phyloP scores from a whole-genome alignment of 2,329 filamentous ascomycete genomes.

The Fusarium nematophilum region DNA sequence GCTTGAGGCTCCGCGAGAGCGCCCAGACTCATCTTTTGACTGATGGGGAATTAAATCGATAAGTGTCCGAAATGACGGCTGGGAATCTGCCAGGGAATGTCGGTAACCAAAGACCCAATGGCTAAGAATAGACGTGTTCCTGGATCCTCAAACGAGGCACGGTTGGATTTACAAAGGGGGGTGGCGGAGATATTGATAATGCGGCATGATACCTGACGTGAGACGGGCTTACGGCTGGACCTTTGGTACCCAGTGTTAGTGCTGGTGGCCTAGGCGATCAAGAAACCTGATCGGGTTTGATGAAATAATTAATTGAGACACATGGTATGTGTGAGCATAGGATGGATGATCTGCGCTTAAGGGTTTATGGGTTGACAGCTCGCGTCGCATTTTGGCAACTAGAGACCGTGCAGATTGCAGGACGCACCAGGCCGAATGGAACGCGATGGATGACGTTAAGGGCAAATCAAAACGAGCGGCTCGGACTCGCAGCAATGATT shows the following conservation, averaged over 20 bases:
- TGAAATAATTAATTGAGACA: background rate
- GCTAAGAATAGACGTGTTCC: conserved; percentile 4
- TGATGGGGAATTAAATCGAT: background rate
- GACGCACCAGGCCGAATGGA: conserved; percentile 9
- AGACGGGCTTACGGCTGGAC: background rate
- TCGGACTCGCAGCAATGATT: background rate
- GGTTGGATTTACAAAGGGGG: background rate
- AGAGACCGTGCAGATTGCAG: conserved; percentile 26
- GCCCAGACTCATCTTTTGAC: too few species aligned
- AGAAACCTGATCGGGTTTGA: too few species aligned
- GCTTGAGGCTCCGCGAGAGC: too few species aligned
- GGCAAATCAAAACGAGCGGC: conserved; percentile 11
- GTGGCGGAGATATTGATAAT: background rate
- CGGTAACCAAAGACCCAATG: background rate
- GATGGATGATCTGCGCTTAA: background rate
- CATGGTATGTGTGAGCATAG: background rate
- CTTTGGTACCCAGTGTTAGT: background rate
- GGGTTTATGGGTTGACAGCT: conserved; percentile 2
- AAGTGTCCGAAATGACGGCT: background rate
- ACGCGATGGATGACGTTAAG: background rate
- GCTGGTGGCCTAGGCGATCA: too few species aligned
- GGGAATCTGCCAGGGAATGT: background rate
- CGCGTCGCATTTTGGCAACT: too few species aligned
- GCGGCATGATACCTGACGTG: conserved; percentile 4
- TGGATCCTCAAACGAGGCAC: background rate